phyloP scores from a whole-genome alignment of 768 basidiomycete species.

The Roridomyces roridus region DNA sequence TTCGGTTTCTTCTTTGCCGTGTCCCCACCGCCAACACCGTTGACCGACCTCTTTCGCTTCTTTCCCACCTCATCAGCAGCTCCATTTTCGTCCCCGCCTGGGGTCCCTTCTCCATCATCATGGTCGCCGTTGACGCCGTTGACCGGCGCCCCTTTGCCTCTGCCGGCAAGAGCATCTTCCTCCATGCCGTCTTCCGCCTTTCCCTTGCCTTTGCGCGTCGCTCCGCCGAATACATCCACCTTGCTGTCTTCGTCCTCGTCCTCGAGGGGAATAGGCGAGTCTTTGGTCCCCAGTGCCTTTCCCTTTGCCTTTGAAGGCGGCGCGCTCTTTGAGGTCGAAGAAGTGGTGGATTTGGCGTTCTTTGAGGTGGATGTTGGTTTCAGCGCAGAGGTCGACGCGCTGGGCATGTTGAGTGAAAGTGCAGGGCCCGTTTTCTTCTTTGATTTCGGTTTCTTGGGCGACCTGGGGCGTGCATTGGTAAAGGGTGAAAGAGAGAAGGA shows the following conservation, averaged over 20 bases:
- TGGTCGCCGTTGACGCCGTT: slow-evolving; percentile 16
- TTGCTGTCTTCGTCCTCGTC: slow-evolving; percentile 43
- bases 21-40: slow-evolving; percentile 52
- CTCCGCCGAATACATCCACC: slow-evolving; percentile 11
- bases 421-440: slow-evolving; percentile 46
- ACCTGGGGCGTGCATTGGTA: slow-evolving; percentile 36
- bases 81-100: slow-evolving; percentile 24
- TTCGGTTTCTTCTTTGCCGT: slow-evolving; percentile 78
- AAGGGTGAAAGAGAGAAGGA: slow-evolving; percentile 15
- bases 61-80: slow-evolving; percentile 46
- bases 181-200: slow-evolving; percentile 9
- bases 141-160: slow-evolving; percentile 5
- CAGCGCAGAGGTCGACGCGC: slow-evolving; percentile 14
- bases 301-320: slow-evolving; percentile 28
- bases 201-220: slow-evolving; percentile 3
- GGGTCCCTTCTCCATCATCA: slow-evolving; percentile 26
- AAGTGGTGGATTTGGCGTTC: slow-evolving; percentile 20
- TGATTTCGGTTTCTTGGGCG: slow-evolving; percentile 72
- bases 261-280: slow-evolving; percentile 52
- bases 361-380: slow-evolving; percentile 16
- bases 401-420: slow-evolving; percentile 23
- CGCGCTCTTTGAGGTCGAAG: slow-evolving; percentile 5
- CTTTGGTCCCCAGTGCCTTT: slow-evolving; percentile 44
- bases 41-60: slow-evolving; percentile 61
- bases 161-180: slow-evolving; percentile 1